Conservation (phyloP, 495 filamentous ascomycete genomes). For the Pyrenopolyporus hunteri region DNA sequence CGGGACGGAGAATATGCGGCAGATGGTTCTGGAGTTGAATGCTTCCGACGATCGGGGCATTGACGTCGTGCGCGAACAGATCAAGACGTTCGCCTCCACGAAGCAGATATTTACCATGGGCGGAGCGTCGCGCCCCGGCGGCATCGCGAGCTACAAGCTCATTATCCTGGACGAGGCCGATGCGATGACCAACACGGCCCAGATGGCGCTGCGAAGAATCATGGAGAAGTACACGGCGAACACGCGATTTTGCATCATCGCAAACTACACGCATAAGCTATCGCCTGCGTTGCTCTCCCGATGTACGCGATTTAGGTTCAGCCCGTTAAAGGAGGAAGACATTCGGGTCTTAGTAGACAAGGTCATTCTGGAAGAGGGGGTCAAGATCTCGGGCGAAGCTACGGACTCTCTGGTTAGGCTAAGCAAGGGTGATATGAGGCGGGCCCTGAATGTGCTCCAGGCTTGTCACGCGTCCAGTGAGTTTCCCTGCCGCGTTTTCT, state of each 20-base stretch:
- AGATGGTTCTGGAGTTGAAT: slow-evolving; percentile 98
- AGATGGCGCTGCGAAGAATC: slow-evolving; percentile 95
- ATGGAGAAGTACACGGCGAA: slow-evolving; percentile 99
- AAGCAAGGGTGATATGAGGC: slow-evolving; percentile 94
- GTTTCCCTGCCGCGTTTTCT: no score
- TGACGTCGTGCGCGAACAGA: slow-evolving; percentile 97
- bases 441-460: slow-evolving; percentile 93
- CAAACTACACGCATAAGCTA: slow-evolving; percentile 99
- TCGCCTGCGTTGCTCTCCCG: slow-evolving; percentile 89
- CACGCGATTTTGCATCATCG: slow-evolving; percentile 97
- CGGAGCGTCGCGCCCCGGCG: slow-evolving; percentile 42
- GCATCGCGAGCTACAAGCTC: slow-evolving; percentile 83
- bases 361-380: slow-evolving; percentile 85
- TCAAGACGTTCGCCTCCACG: slow-evolving; percentile 94
- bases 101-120: slow-evolving; percentile 63
- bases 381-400: slow-evolving; percentile 81
- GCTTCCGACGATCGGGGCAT: slow-evolving; percentile 97
- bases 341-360: slow-evolving; percentile 84
- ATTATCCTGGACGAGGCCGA: slow-evolving; percentile 98
- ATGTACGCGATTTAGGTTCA: slow-evolving; percentile 95
- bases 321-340: slow-evolving; percentile 85
- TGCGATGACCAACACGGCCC: slow-evolving; percentile 94
- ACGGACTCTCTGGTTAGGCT: slow-evolving; percentile 80
- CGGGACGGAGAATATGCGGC: slow-evolving; percentile 87
- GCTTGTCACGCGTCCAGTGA: slow-evolving; percentile 93